Evolutionary conservation across 805 yeast genomes (phyloP).

Genomic region (Maudiozyma bulderi): DNA sequence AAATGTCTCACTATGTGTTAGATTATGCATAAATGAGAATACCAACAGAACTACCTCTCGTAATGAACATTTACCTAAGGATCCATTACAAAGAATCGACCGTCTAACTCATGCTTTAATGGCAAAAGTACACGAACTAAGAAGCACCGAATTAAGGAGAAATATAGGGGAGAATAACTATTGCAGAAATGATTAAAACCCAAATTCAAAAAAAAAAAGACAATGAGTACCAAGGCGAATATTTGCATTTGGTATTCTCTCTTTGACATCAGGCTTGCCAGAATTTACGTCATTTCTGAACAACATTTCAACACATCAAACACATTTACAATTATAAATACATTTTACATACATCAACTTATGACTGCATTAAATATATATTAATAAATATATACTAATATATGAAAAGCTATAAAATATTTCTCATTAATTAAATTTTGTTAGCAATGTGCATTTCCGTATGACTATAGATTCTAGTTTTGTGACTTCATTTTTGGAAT

Average conservation of each 20-base stretch:
- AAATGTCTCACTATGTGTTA: constrained; percentile 12
- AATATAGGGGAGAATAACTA: constrained; percentile 26
- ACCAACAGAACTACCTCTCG: constrained; percentile 1
- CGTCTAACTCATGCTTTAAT: constrained; percentile 12
- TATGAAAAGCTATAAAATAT: not conserved
- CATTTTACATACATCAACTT: not conserved
- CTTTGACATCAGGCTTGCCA: too few relatives aligned
- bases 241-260: too few relatives aligned
- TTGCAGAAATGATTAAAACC: constrained; percentile 1
- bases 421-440: too few relatives aligned
- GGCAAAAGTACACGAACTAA: constrained; percentile 12
- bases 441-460: too few relatives aligned
- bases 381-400: not conserved
- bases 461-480: not conserved
- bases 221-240: not conserved
- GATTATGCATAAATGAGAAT: constrained; percentile 12
- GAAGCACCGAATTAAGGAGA: constrained; percentile 21
- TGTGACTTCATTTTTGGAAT: not conserved
- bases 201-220: not conserved
- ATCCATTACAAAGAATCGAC: constrained; percentile 14
- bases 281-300: not conserved
- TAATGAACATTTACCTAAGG: constrained; percentile 7
- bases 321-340: not conserved
- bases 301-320: not conserved
- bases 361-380: not conserved